Evolutionary conservation across 495 filamentous ascomycete genomes (phyloP), one percentile per base, ranked within the genome.

Genomic region (Aspergillus panamensis): DNA sequence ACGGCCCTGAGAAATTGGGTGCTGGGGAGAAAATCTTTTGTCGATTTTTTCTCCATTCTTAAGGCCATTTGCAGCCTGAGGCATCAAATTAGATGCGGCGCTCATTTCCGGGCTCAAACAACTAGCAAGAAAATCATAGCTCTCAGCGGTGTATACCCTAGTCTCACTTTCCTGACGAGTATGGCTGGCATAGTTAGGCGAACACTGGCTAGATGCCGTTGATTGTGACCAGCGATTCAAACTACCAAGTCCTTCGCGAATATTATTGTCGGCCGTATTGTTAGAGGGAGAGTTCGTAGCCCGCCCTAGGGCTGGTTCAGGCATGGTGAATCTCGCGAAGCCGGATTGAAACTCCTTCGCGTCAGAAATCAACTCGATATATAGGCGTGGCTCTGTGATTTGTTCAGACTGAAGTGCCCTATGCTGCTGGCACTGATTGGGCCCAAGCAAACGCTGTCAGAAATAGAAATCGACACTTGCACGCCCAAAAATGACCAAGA

Each of bases 211-310:
- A 44, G 87, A 90, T 9, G 80, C 66, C 19, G 91, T 90, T 4
- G 88, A 91, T 29, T 87, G 83, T 29, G 89, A 92, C 90, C 89
- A 93, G 53, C 89, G 85, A 70, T 93, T 91, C 65, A 91, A 79
- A 57, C 85, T 90, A 32, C 82, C 84, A 42, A 91, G 72, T 4
- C 84, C 83, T 64, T 90, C 87, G 63, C 77, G 80, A 55, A 85
- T 71, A 52, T 74, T 73, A 47, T 68, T 66, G 53, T 69, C 74
- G 25, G 62, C 65, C 30, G 60, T 47, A 30, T 51, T 59, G 6
- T 53, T 62, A 21, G 59, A 25, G 14, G 55, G 50, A 14, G 55
- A 55, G 31, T 60, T 51, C 9, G 57, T 52, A 25, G 30, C 54
- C n/a, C 62, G 62, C 45, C 62, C 62, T 47, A 65, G 54, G 8